A percentile compares a stretch with the other conserved stretches of the same genome.
Conservation (phyloP, 768 basidiomycete species). For the Pilatotrama ljubarskyi region DNA sequence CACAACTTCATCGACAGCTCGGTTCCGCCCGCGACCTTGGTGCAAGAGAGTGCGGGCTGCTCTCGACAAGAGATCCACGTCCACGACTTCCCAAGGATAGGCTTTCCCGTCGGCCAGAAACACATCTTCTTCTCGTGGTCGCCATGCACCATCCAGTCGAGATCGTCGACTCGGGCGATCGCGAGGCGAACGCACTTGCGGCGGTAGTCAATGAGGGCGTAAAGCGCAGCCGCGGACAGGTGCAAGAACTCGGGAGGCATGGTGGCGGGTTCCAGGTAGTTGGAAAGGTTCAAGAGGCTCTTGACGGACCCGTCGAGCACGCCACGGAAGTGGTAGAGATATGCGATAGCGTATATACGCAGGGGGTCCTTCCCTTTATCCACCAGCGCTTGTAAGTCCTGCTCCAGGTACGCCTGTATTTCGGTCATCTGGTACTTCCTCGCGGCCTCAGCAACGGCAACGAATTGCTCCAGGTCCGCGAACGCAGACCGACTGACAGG, state of each 20-base stretch:
- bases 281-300: background rate
- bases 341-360: background rate
- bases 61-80: background rate
- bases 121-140: background rate
- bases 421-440: conserved; percentile 25
- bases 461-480: conserved; percentile 1
- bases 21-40: background rate
- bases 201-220: conserved; percentile 5
- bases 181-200: background rate
- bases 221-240: background rate
- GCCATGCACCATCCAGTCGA: background rate
- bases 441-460: conserved; percentile 21
- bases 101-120: background rate
- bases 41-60: too few species aligned
- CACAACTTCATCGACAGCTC: background rate
- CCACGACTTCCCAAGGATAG: background rate
- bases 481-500: conserved; percentile 15
- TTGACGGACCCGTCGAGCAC: background rate
- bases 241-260: background rate
- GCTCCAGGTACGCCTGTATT: background rate
- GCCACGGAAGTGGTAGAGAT: background rate
- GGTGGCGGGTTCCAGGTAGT: background rate
- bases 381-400: background rate
- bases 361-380: background rate
- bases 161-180: background rate